Evolutionary conservation across 116 monocot species (phyloP), one percentile per base, ranked within the genome.

Genomic region (Posidonia oceanica): DNA sequence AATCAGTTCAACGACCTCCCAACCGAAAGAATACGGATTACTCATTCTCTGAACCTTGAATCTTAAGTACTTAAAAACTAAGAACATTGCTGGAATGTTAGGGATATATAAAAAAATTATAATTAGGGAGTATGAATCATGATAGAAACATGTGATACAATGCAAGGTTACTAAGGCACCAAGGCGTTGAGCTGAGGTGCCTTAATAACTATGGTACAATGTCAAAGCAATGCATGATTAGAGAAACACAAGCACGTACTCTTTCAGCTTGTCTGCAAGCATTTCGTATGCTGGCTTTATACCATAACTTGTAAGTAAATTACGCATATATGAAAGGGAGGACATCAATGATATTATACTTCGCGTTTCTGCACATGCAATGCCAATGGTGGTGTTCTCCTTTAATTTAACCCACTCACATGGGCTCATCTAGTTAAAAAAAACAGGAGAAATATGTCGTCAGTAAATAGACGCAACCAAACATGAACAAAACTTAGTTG

Each of bases 271-370:
- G 14, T 89, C 87, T 52, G 80, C 75, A 69, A 97, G 80, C 87
- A 89, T 87, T 52, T 83, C 87, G 79, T 85, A 87, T 66, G 97
- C 89, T 76, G 87, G 87, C 75, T 78, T 74, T 76, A 97, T 80
- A 66, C 97, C 97, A 87, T 97, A 87, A 74, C 87, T 83, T 12
- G 87, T 79, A 70, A 97, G 87, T 75, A 97, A 80, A 74, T 92
- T 91, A 36, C 80, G 61, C 23, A 89, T 79, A 79, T 92, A 83
- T 68, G 68, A 89, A 40, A 92, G 80, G 29, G 88, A 85, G 63
- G 85, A 82, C 54, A 96, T 86, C 64, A 71, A 68, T 54, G 73
- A 72, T 60, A 81, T 80, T 64, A 95, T 65, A 77, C 88, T 88
- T 36, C 75, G 72, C 75, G 74, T 73, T 63, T 83, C 81, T 61